Evolutionary conservation across 2,329 filamentous ascomycete genomes (phyloP).

Genomic region (Xylaria sp.): DNA sequence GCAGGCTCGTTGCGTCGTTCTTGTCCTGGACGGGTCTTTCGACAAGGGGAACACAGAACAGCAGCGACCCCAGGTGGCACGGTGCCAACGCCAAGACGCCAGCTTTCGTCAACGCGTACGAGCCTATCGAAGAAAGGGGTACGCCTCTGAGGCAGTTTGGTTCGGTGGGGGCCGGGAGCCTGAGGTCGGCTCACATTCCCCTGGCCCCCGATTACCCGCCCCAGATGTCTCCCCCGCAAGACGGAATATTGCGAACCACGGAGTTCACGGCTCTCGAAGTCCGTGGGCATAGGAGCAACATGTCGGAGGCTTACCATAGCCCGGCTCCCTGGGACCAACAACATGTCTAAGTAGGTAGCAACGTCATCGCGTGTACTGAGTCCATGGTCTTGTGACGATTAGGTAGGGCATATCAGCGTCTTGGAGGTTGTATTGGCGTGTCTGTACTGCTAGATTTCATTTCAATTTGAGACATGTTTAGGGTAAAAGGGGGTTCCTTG

Average conservation of each 20-base stretch:
- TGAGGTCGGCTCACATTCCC: background rate
- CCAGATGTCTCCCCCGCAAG: background rate
- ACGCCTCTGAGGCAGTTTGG: background rate
- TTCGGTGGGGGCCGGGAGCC: too few relatives aligned
- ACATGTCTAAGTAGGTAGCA: too few relatives aligned
- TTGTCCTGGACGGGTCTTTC: background rate
- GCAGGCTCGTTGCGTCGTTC: background rate
- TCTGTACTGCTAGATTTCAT: too few relatives aligned
- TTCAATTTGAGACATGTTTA: too few relatives aligned
- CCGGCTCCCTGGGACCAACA: background rate
- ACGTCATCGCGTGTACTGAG: too few relatives aligned
- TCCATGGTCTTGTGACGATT: too few relatives aligned
- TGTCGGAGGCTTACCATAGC: background rate
- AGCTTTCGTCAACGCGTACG: background rate
- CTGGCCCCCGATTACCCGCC: background rate
- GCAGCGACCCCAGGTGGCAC: background rate
- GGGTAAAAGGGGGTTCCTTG: too few relatives aligned
- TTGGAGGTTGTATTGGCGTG: too few relatives aligned
- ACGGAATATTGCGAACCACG: conserved; percentile 13
- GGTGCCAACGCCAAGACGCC: background rate
- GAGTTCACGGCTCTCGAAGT: conserved; percentile 2
- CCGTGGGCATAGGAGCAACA: background rate
- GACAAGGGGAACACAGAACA: background rate
- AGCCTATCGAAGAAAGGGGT: background rate
- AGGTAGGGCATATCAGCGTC: too few relatives aligned